Conservation (phyloP, 768 basidiomycete genomes). For the Solioccasus polychromus region DNA sequence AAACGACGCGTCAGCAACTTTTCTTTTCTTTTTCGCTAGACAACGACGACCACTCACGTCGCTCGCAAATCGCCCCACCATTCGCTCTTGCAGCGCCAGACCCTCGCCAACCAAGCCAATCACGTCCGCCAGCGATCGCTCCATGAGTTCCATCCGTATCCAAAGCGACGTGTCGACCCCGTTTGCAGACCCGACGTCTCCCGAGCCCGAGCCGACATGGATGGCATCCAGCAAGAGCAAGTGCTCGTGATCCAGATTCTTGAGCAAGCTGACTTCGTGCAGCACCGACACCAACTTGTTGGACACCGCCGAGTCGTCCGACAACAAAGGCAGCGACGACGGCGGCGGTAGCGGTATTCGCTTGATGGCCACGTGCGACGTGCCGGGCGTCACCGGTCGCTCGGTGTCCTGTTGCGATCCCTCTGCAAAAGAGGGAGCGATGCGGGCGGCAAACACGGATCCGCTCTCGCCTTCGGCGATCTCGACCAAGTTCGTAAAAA, state of each 20-base stretch:
- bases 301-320: slow-evolving; percentile 37
- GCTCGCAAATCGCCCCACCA: slow-evolving; percentile 69
- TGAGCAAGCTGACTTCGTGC: slow-evolving; percentile 60
- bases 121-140: slow-evolving; percentile 81
- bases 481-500: slow-evolving; percentile 68
- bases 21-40: not conserved
- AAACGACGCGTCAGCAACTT: slow-evolving; percentile 1
- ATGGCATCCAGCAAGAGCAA: slow-evolving; percentile 65
- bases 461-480: slow-evolving; percentile 85
- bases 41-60: slow-evolving; percentile 55
- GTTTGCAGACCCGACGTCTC: slow-evolving; percentile 10
- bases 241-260: slow-evolving; percentile 55
- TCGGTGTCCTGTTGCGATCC: slow-evolving; percentile 7
- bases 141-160: slow-evolving; percentile 91
- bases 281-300: slow-evolving; percentile 63
- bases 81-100: slow-evolving; percentile 61
- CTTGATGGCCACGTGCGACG: slow-evolving; percentile 72
- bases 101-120: slow-evolving; percentile 62
- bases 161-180: slow-evolving; percentile 60
- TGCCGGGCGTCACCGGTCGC: slow-evolving; percentile 24
- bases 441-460: slow-evolving; percentile 52
- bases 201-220: slow-evolving; percentile 54
- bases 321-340: slow-evolving; percentile 16
- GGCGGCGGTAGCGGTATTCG: slow-evolving; percentile 55
- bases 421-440: slow-evolving; percentile 18